Base-by-base conservation (phyloP, 176 grass and related monocot genomes). In the Tillandsia fasciculata region DNA sequence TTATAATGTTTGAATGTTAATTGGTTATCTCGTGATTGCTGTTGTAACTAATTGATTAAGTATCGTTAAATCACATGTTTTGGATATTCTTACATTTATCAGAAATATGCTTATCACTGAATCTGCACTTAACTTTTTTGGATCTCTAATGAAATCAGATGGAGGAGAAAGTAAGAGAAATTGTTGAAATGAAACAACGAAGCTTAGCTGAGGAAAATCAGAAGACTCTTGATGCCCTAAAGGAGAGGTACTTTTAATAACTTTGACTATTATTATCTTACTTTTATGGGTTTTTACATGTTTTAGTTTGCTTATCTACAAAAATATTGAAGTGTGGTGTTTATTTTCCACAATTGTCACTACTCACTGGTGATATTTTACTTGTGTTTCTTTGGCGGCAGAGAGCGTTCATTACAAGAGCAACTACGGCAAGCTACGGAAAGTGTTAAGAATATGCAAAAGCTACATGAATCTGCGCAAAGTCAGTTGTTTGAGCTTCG, bases 151-250 rank as follows among this genome's bases (percentile, higher is more conserved):
- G 65, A 70, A 63, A 71, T 70, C 87, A 96, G 93, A 96, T 96
- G 93, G 93, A 96, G 75, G 93, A 96, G 78, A 96, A 96, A 79
- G 94, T 99, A 10, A 99, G 86, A 69, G 94, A 99, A 75, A 88
- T 99, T 83, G 94, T 99, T 77, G 94, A 99, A 90, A 99, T 99
- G 79, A 99, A 99, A 73, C 94, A 99, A 65, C 90, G 89, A 47
- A 99, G 94, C 78, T 79, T 99, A 78, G 94, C 89, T 48, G 94
- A 99, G 81, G 94, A 99, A 75, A 99, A 83, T 51, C 94, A 99
- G 82, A 99, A 99, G 90, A 99, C 94, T 75, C 87, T 99, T 52
- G 94, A 99, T 74, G 84, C 78, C 63, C 77, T 99, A 20, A 99
- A 99, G 88, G 94, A 99, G 68, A 99, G 94, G 94, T 99, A 87